A percentile compares a stretch with the other conserved stretches of the same genome.
Evolutionary conservation across 2,329 filamentous ascomycete species (phyloP).

Genomic region (Cladophialophora chaetospira): DNA sequence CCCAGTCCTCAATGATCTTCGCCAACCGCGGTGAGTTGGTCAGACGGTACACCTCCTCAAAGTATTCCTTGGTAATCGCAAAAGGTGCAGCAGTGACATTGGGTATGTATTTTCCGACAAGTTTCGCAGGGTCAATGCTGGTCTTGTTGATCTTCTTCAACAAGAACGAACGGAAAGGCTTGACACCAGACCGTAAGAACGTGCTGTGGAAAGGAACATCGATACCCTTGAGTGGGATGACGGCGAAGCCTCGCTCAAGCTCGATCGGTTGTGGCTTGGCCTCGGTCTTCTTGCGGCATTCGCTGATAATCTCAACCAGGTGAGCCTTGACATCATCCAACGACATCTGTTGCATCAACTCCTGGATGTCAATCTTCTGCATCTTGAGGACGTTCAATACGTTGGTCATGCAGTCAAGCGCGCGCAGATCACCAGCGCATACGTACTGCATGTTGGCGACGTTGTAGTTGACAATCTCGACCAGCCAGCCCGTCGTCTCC

Average conservation of each 20-base stretch:
- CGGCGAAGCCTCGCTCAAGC: conserved; percentile 92
- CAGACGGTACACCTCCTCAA: conserved; percentile 95
- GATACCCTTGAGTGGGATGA: conserved; percentile 94
- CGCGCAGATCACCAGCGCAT: conserved; percentile 66
- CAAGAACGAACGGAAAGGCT: conserved; percentile 97
- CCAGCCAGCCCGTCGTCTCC: conserved; percentile 89
- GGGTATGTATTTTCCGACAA: conserved; percentile 98
- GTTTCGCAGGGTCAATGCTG: conserved; percentile 92
- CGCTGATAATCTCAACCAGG: conserved; percentile 85
- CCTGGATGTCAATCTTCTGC: conserved; percentile 95
- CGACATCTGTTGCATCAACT: conserved; percentile 80
- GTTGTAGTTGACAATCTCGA: conserved; percentile 98
- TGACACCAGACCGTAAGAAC: conserved; percentile 95
- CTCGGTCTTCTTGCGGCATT: conserved; percentile 82
- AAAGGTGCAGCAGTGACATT: conserved; percentile 98
- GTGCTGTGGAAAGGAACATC: conserved; percentile 98
- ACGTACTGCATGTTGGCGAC: conserved; percentile 72
- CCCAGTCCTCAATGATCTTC: conserved; percentile 76
- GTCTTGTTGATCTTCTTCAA: conserved; percentile 99
- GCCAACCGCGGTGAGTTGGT: conserved; percentile 71
- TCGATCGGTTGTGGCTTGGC: conserved; percentile 86
- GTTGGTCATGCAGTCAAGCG: conserved; percentile 68
- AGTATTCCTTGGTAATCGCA: conserved; percentile 96
- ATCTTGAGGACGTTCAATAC: conserved; percentile 95
- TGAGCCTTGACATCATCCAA: conserved; percentile 90